Conservation (phyloP, 148 eudicot genomes). For the Rhododendron griersonianum region DNA sequence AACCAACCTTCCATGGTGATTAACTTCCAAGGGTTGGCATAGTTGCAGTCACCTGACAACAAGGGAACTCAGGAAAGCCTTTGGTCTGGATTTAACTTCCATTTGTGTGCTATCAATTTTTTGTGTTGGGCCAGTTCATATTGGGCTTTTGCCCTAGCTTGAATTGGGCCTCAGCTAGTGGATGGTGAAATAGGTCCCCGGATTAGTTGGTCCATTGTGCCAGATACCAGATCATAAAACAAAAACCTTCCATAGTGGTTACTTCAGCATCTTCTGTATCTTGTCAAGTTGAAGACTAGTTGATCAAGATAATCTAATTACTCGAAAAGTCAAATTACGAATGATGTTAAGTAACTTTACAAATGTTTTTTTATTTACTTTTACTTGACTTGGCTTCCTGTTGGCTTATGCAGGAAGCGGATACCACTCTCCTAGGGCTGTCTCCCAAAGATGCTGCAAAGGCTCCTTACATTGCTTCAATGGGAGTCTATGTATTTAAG, state of each 20-base stretch:
- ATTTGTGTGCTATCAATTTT: neutral
- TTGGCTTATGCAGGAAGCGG: slow-evolving; percentile 60
- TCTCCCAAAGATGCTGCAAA: slow-evolving; percentile 55
- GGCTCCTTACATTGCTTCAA: slow-evolving; percentile 90
- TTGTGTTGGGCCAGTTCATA: neutral
- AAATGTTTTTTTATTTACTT: neutral
- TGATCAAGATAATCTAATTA: neutral
- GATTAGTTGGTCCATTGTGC: neutral
- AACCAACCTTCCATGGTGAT: neutral
- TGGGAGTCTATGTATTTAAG: slow-evolving; percentile 89
- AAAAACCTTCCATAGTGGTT: neutral
- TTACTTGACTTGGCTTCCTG: neutral
- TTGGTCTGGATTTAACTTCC: neutral
- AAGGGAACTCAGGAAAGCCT: neutral
- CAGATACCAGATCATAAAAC: neutral
- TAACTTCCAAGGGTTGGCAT: neutral
- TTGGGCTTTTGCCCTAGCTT: neutral
- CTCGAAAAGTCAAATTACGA: neutral
- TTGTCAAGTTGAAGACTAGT: neutral
- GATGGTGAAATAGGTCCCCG: neutral
- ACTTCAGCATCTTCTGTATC: neutral
- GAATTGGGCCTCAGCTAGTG: neutral
- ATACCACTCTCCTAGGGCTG: slow-evolving; percentile 75
- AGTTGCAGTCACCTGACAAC: neutral
- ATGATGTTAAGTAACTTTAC: neutral